These are phyloP conservation scores for Trichosporon inkin DNA, from an alignment of 1,284 basidiomycete species.

Conservation along the genomic window DNA sequence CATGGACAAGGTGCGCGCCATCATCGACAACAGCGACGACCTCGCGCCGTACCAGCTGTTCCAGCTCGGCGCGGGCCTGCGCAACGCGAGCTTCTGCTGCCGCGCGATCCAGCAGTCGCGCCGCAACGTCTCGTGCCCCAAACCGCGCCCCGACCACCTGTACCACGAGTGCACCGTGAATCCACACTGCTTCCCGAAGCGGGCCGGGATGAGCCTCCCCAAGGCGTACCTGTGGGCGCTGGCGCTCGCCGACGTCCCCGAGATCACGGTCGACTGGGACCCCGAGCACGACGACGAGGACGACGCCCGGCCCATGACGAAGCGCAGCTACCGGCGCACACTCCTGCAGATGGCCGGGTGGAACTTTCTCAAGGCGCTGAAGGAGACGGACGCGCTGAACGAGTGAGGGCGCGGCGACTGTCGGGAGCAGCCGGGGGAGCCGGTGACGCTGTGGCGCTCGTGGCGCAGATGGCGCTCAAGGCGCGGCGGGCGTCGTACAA, in stretches of 20 bases:
- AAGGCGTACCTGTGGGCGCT: slow-evolving; percentile 5
- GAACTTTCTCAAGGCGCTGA: slow-evolving; percentile 5
- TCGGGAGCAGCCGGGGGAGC: background rate
- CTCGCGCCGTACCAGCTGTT: slow-evolving; percentile 5
- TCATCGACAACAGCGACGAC: slow-evolving; percentile 1
- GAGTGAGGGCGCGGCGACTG: background rate
- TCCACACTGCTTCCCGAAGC: slow-evolving; percentile 3
- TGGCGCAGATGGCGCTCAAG: background rate
- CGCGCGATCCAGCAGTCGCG: slow-evolving; percentile 3
- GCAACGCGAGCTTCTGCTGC: slow-evolving; percentile 5
- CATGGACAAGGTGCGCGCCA: slow-evolving; percentile 1
- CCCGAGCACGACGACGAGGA: slow-evolving; percentile 1
- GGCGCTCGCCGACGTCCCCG: background rate
- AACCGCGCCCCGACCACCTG: slow-evolving; percentile 1
- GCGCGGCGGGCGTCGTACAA: too few relatives aligned
- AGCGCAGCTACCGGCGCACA: background rate
- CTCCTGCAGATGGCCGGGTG: slow-evolving; percentile 1
- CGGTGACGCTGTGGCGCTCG: background rate
- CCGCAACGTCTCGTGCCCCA: background rate
- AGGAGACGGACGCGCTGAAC: slow-evolving; percentile 1
- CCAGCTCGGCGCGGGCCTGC: slow-evolving; percentile 3
- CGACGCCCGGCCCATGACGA: slow-evolving; percentile 2
- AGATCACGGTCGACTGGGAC: slow-evolving; percentile 1
- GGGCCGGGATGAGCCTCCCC: background rate
- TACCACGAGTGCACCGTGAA: slow-evolving; percentile 2